Evolutionary conservation across 2,329 filamentous ascomycete species (phyloP), one percentile per base, ranked within the genome.

Genomic region (Myriosclerotinia curreyana): DNA sequence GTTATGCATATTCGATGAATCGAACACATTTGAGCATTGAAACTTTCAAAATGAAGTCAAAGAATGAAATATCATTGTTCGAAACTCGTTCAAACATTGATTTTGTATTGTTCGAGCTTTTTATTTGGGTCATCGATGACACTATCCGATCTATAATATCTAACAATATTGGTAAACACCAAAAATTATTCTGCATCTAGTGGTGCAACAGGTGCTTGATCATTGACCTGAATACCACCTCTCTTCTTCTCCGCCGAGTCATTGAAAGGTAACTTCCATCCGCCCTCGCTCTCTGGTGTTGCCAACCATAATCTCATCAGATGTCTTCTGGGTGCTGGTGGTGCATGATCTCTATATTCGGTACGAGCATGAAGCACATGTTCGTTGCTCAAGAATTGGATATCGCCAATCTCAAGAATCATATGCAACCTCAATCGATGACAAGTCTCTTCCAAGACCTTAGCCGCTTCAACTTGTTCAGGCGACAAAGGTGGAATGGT

Each of bases 151-250:
- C 55, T 52, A 65, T 53, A 53, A 20, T 51, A 64, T 52, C 62
- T 49, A 49, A 20, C 46, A 44, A 46, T 14, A 54, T 46, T 34
- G 3, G 12, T 34, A 40, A 36, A 34, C 28, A 20, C 5, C 15
- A 22, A 46, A 22, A 17, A 48, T 48, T 84, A 94, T 76, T 94
- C 91, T 0, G 89, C 91, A 78, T 94, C 90, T 56, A 92, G 78
- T 12, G 88, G 87, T 50, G 88, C 90, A 59, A 87, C 84, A 1
- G 92, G 92, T 11, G 88, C 79, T 34, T 83, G 90, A 75, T 96
- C 85, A 75, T 96, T 85, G 2, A 96, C 92, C 78, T 96, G 92
- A 69, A 96, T 91, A 0, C 92, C 92, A 9, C 91, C 91, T 22
- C 92, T 82, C 84, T 96, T 96, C 83, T 90, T 91, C 81, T 95